Evolutionary conservation across 1,284 basidiomycete genomes (phyloP), one percentile per base, ranked within the genome.

Genomic region (Schizophyllum amplum): DNA sequence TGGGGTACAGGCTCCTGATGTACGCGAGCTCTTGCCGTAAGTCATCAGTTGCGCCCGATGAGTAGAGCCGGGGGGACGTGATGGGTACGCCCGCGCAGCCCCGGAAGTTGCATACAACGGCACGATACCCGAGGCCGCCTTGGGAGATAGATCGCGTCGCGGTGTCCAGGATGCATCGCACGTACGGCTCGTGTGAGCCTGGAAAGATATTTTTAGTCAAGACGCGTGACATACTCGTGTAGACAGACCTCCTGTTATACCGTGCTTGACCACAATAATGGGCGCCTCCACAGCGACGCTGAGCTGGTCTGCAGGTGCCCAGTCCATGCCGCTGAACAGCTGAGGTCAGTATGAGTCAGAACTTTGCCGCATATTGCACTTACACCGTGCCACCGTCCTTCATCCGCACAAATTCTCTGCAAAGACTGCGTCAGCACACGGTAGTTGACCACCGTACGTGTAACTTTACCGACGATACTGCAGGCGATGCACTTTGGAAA

Each of bases 131-230:
- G 51, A 95, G 75, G 1, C 93, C 94, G 26, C 91, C 92, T 62
- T 87, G 73, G 27, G 78, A 75, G 15, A 83, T 78, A 15, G 89
- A 80, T 23, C 82, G 78, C 62, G 83, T 85, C 7, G 87, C 86
- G 59, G 83, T 86, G 51, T 81, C 79, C 5, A 96, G 72, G 52
- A 96, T 78, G 24, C 90, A 85, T 59, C 92, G 78, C 48, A 97
- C 90, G 66, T 96, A 96, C 21, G 89, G 81, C 75, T 96, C 94
- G 68, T 94, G 83, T 11, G 90, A 92, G 26, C 92, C 88, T 91
- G 60, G n/a, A 55, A 5, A 20, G 3, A 5, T n/a, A n/a, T 50
- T 21, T 9, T 42, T 17, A 42, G 7, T 42, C 33, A 9, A 42
- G 33, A 2, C 11, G 33, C 13, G 33, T 51, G 33, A 17, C 33